Conservation (phyloP, 768 basidiomycete genomes). For the Holtermannia corniformis region DNA sequence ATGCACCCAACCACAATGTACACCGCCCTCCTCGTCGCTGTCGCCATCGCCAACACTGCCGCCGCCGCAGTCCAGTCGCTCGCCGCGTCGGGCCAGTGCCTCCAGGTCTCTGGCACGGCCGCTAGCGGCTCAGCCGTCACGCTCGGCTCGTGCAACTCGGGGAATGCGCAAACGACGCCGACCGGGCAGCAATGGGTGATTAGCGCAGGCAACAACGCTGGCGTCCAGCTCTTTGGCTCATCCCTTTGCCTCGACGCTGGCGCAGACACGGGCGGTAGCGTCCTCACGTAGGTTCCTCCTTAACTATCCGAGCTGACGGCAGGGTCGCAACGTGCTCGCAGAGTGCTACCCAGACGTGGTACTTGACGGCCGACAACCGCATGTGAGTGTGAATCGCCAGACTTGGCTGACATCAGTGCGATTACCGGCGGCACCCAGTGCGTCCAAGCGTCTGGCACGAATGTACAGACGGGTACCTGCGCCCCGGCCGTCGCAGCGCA, state of each 20-base stretch:
- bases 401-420: neutral
- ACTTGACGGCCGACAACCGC: conserved; percentile 16
- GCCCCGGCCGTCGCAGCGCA: conserved; percentile 13
- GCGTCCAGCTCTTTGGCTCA: conserved; percentile 16
- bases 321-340: conserved; percentile 8
- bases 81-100: conserved; percentile 12
- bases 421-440: conserved; percentile 20
- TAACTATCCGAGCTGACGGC: neutral
- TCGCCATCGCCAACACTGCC: conserved; percentile 7
- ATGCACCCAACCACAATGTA: neutral
- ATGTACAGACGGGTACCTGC: conserved; percentile 12
- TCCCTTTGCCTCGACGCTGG: conserved; percentile 17
- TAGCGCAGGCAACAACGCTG: conserved; percentile 17
- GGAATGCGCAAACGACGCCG: conserved; percentile 8
- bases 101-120: conserved; percentile 11
- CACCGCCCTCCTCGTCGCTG: conserved; percentile 9
- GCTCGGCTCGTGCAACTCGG: conserved; percentile 10
- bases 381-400: conserved; percentile 9
- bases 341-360: conserved; percentile 17
- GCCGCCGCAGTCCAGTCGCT: conserved; percentile 14
- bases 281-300: conserved; percentile 2
- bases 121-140: conserved; percentile 7
- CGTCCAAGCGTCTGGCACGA: conserved; percentile 6
- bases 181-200: conserved; percentile 25
- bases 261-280: conserved; percentile 4